phyloP scores from a whole-genome alignment of 192 early-diverging fungal genomes.

The Thoreauomyces humboldtii region DNA sequence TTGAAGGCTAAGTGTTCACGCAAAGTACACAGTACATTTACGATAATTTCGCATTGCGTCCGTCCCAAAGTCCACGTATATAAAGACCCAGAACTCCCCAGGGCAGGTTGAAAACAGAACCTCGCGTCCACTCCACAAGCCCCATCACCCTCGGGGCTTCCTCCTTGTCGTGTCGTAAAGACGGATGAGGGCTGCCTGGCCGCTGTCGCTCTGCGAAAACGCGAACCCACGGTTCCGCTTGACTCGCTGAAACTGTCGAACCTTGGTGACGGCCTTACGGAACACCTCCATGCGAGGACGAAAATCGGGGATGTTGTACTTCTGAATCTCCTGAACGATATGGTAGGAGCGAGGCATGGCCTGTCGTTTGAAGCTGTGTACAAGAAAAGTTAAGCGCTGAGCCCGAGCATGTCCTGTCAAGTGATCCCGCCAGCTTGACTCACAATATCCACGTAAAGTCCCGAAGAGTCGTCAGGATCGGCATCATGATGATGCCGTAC shows the following conservation, averaged over 20 bases:
- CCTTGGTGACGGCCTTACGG: slow-evolving; percentile 99
- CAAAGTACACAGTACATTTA: too few relatives aligned
- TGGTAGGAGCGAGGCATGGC: slow-evolving; percentile 84
- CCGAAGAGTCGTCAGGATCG: slow-evolving; percentile 76
- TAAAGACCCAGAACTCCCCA: too few relatives aligned
- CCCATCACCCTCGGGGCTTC: slow-evolving; percentile 22
- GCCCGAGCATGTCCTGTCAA: background rate
- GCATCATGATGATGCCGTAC: slow-evolving; percentile 82
- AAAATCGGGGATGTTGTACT: slow-evolving; percentile 98
- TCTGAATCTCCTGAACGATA: slow-evolving; percentile 98
- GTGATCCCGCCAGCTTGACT: slow-evolving; percentile 27
- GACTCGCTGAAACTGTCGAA: slow-evolving; percentile 77
- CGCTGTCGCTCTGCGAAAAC: slow-evolving; percentile 96
- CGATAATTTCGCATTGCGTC: too few relatives aligned
- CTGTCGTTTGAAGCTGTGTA: slow-evolving; percentile 71
- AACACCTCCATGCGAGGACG: slow-evolving; percentile 97
- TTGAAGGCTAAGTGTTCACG: too few relatives aligned
- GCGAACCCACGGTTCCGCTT: slow-evolving; percentile 96
- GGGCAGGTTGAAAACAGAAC: too few relatives aligned
- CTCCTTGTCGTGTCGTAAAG: slow-evolving; percentile 71
- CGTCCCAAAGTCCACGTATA: too few relatives aligned
- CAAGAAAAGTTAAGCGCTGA: background rate
- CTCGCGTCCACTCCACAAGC: too few relatives aligned
- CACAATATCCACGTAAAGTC: slow-evolving; percentile 97
- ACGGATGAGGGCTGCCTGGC: slow-evolving; percentile 83